Conservation (phyloP, 164 flowering plant species). For the Berberis thunbergii region DNA sequence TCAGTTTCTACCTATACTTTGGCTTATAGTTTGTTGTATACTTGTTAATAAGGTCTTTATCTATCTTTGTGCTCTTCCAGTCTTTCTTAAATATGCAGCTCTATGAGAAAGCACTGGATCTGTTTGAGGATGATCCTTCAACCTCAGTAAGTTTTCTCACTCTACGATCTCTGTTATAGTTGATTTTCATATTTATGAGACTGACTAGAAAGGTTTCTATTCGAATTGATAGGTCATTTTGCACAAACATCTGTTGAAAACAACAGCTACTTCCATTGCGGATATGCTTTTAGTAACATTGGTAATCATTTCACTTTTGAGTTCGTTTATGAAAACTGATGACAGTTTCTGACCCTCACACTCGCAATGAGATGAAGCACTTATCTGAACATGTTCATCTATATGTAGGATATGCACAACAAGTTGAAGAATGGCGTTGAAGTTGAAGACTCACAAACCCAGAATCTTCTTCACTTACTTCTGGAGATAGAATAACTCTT, state of each 20-base stretch:
- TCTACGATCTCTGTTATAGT: constrained; percentile 1
- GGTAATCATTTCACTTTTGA: constrained; percentile 30
- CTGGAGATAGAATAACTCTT: too few relatives aligned
- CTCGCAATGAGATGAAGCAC: not conserved
- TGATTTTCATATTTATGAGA: not conserved
- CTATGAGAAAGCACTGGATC: constrained; percentile 82
- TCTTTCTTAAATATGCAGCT: constrained; percentile 76
- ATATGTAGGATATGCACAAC: too few relatives aligned
- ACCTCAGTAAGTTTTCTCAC: constrained; percentile 50
- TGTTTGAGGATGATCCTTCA: constrained; percentile 88
- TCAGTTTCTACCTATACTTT: not conserved
- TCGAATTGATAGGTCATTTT: constrained; percentile 48
- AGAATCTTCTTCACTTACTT: too few relatives aligned
- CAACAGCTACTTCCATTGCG: constrained; percentile 59
- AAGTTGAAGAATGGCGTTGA: too few relatives aligned
- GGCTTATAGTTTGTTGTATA: not conserved
- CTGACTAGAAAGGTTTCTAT: constrained; percentile 9
- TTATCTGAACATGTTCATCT: too few relatives aligned
- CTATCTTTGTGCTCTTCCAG: constrained; percentile 27
- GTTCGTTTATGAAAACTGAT: not conserved
- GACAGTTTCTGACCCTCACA: not conserved
- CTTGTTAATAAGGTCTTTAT: not conserved
- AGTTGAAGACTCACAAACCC: too few relatives aligned
- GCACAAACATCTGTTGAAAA: constrained; percentile 79
- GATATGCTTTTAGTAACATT: constrained; percentile 57